Conservation (phyloP, 345 rosid genomes). For the Clarkia xantiana region DNA sequence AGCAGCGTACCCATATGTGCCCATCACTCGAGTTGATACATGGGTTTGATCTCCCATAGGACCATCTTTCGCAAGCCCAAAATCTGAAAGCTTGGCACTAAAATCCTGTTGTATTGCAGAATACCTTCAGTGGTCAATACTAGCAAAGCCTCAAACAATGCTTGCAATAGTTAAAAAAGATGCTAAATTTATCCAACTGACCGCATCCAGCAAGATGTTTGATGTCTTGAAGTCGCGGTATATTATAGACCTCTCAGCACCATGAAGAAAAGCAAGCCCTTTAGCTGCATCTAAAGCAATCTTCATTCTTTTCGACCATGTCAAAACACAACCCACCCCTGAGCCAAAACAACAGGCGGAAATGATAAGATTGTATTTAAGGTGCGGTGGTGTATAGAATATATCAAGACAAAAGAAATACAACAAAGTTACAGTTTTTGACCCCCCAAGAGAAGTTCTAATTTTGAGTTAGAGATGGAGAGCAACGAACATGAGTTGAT, state of each 20-base stretch:
- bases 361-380: too few species aligned
- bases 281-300: constrained; percentile 85
- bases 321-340: constrained; percentile 84
- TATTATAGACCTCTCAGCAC: constrained; percentile 74
- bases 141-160: neutral
- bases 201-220: constrained; percentile 79
- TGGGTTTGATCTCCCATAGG: constrained; percentile 98
- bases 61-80: constrained; percentile 96
- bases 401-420: too few species aligned
- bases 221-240: constrained; percentile 98
- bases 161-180: neutral
- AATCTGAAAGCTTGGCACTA: constrained; percentile 87
- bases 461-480: too few species aligned
- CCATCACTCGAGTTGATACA: constrained; percentile 98
- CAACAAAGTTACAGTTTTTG: too few species aligned
- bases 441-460: too few species aligned
- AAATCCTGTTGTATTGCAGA: constrained; percentile 31
- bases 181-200: constrained; percentile 13
- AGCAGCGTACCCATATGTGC: constrained; percentile 96
- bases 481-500: too few species aligned
- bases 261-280: constrained; percentile 95
- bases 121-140: too few species aligned
- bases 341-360: constrained; percentile 8
- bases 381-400: too few species aligned
- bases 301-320: constrained; percentile 90